phyloP scores from a whole-genome alignment of 2,329 filamentous ascomycete genomes.

The Orbilia oligospora region DNA sequence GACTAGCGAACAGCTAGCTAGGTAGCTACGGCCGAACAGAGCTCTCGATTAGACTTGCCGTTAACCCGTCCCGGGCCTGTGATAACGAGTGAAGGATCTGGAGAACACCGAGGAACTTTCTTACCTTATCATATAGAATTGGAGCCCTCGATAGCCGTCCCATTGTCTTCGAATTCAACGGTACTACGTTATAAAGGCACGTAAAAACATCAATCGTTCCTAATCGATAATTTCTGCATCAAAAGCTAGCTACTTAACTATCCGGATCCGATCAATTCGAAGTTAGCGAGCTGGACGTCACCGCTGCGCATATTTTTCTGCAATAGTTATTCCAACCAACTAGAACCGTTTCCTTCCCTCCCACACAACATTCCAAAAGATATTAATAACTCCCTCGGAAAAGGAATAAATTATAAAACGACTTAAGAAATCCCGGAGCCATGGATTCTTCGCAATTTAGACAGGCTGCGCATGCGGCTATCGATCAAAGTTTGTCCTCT shows the following conservation, averaged over 20 bases:
- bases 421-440: conserved; percentile 23
- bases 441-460: conserved; percentile 88
- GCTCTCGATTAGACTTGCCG: conserved; percentile 18
- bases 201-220: background rate
- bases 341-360: background rate
- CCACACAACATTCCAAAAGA: background rate
- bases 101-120: conserved; percentile 33
- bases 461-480: conserved; percentile 80
- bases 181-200: background rate
- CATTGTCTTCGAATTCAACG: background rate
- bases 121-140: background rate
- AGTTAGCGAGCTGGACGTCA: too few species aligned
- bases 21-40: background rate
- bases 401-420: background rate
- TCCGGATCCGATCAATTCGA: too few species aligned
- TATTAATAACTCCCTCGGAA: background rate
- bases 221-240: too few species aligned
- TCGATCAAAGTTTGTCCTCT: conserved; percentile 82
- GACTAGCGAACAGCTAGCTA: background rate
- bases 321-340: background rate
- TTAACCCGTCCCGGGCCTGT: background rate
- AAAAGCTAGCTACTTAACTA: too few species aligned
- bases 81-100: conserved; percentile 36
- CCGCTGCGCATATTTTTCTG: too few species aligned
- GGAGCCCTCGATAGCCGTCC: conserved; percentile 17